Evolutionary conservation across 2,329 filamentous ascomycete genomes (phyloP).

Genomic region (Hypomyces rosellus): DNA sequence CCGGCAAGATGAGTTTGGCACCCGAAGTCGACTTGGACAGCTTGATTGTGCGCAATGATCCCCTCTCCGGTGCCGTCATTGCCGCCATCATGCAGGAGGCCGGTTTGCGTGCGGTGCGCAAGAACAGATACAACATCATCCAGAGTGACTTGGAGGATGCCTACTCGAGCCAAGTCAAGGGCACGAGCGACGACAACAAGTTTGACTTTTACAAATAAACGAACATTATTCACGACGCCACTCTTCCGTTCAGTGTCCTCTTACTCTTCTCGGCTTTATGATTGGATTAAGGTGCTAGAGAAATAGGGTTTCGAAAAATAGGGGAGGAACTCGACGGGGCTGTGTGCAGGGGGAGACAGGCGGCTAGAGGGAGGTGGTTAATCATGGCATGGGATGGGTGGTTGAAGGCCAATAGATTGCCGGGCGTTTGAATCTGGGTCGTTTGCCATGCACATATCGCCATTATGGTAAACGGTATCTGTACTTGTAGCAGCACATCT

Average conservation of each 20-base stretch:
- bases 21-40: conserved; percentile 96
- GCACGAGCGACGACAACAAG: conserved; percentile 57
- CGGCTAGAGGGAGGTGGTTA: background rate
- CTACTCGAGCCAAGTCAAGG: conserved; percentile 96
- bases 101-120: conserved; percentile 84
- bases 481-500: background rate
- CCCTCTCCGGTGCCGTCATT: conserved; percentile 89
- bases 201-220: conserved; percentile 87
- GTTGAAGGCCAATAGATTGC: background rate
- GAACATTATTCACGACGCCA: no score
- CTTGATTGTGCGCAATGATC: conserved; percentile 93
- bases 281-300: conserved; percentile 1
- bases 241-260: no score
- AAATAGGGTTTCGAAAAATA: background rate
- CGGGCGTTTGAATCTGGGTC: conserved; percentile 7
- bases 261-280: no score
- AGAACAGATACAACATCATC: conserved; percentile 99
- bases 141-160: conserved; percentile 95
- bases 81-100: conserved; percentile 99
- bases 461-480: background rate
- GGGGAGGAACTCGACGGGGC: no score
- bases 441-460: background rate
- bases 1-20: conserved; percentile 91
- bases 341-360: no score
- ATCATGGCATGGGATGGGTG: background rate